Evolutionary conservation across 1,284 basidiomycete species (phyloP).

Genomic region (Lentinula novae-zelandiae): DNA sequence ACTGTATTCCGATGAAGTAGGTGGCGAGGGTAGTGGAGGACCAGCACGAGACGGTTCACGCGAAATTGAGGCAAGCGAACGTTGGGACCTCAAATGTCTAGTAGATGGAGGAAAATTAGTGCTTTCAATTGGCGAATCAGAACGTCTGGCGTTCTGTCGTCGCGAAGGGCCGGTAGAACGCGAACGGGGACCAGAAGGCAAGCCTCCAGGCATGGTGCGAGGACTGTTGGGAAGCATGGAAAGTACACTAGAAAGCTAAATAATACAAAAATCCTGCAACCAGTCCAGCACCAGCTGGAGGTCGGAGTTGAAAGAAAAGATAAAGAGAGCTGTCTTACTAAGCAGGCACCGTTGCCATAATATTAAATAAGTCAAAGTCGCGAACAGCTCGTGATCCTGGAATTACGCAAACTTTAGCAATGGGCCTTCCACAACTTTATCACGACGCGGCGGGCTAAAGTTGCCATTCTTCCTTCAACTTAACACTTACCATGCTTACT

Average conservation of each 20-base stretch:
- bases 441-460: not conserved
- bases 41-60: constrained; percentile 13
- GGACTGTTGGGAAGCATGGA: constrained; percentile 16
- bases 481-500: constrained; percentile 9
- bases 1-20: constrained; percentile 1
- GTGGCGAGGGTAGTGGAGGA: constrained; percentile 12
- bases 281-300: constrained; percentile 23
- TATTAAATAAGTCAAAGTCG: not conserved
- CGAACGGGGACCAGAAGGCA: constrained; percentile 24
- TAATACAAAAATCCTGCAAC: constrained; percentile 14
- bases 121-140: not conserved
- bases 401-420: not conserved
- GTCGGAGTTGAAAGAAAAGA: not conserved
- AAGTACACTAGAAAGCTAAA: not conserved
- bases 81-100: constrained; percentile 24
- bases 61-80: constrained; percentile 20
- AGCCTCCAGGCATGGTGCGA: constrained; percentile 16
- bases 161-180: constrained; percentile 18
- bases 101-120: not conserved
- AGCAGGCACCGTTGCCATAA: not conserved
- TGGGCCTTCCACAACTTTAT: not conserved
- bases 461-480: not conserved
- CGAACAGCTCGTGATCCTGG: not conserved
- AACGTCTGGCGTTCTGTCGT: constrained; percentile 15
- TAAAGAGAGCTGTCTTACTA: not conserved